Evolutionary conservation across 1,284 basidiomycete species (phyloP), one percentile per base, ranked within the genome.

Genomic region (Inonotus obliquus): DNA sequence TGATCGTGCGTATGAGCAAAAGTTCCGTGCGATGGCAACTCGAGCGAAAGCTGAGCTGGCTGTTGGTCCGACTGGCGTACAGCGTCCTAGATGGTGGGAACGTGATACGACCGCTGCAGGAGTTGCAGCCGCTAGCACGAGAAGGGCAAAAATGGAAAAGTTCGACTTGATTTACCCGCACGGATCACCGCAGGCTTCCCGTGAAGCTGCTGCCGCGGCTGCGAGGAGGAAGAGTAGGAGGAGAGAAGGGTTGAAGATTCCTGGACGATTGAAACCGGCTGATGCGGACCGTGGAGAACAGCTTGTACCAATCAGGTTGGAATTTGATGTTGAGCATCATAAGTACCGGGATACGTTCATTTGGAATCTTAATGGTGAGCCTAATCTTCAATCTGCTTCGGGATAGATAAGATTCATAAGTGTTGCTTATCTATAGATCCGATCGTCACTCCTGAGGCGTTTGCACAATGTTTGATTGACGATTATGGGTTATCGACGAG

Each of bases 261-360:
- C 89, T 11, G 78, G 87, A 61, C 82, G 81, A 67, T 70, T 91
- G 37, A 74, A 81, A 10, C 71, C 77, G 14, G 79, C 84, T 52
- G 81, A 87, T 37, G 84, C 85, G 3, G 80, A 84, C 65, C 76
- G 80, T 37, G 80, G 85, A 7, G 94, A 96, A 71, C 80, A 86
- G 68, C 85, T 98, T 39, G 91, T 99, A 5, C 96, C 96, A 2
- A 92, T 99, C 57, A 86, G 96, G 21, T 79, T 99, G 56, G 97
- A 99, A 74, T 87, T 98, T 69, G 97, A 99, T 68, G 88, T 96
- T 59, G 89, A 91, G 62, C 91, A 93, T 70, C 89, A 91, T 72
- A 92, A 91, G 74, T 86, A 98, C 79, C 86, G 94, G 41, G 96
- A 99, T 72, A 96, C 96, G 0, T 98, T 99, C 74, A 85, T 96